Percentiles rank a stretch among this genome's conserved stretches.
phyloP scores from a whole-genome alignment of 225 moss, liverwort and hornwort species.

The Rhytidiadelphus loreus region DNA sequence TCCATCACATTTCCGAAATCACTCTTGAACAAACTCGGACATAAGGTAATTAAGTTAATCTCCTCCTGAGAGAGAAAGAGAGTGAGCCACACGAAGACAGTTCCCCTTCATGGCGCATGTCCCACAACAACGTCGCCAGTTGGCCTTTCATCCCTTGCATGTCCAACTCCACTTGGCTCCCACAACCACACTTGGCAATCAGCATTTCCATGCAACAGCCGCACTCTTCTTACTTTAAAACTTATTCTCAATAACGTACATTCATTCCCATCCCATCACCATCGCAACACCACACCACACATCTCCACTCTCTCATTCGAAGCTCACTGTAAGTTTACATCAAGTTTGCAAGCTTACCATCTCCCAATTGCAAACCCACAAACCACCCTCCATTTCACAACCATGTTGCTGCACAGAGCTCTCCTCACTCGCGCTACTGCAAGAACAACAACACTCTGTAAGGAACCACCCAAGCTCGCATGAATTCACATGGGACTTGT shows the following conservation, averaged over 20 bases:
- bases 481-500: neutral
- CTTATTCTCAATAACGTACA: neutral
- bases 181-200: neutral
- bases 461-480: neutral
- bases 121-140: neutral
- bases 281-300: too few relatives aligned
- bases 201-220: neutral
- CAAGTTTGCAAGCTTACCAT: neutral
- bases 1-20: neutral
- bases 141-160: neutral
- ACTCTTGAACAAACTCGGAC: neutral
- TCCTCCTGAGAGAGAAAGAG: neutral
- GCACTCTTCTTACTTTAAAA: neutral
- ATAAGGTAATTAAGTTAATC: neutral
- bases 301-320: neutral
- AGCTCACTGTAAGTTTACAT: neutral
- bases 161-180: neutral
- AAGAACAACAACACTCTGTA: neutral
- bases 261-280: neutral
- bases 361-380: neutral
- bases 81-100: neutral
- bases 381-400: neutral
- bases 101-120: neutral
- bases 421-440: slow-evolving; percentile 2
- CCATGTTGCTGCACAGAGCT: slow-evolving; percentile 24